These are phyloP conservation scores for Lipomyces orientalis DNA, from an alignment of 805 yeast genomes.

Conservation along the genomic window DNA sequence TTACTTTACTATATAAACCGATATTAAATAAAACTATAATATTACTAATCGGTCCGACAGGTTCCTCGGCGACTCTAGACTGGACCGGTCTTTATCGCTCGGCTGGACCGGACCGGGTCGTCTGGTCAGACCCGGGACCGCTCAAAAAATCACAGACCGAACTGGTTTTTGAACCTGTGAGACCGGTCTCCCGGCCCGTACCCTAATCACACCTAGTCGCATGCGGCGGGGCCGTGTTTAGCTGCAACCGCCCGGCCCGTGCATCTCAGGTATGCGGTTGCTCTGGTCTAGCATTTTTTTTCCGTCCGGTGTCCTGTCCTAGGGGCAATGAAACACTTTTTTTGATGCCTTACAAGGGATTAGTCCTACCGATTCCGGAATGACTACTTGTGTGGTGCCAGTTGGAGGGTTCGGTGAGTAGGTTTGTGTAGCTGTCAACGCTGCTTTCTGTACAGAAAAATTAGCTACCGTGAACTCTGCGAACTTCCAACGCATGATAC, in stretches of 20 bases:
- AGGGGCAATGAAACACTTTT: slow-evolving; percentile 4
- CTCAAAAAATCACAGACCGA: neutral
- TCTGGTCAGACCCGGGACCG: neutral
- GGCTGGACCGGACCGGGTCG: no score
- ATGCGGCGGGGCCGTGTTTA: neutral
- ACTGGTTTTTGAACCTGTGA: neutral
- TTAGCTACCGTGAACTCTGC: no score
- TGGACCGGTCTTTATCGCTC: no score
- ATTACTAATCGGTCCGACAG: no score
- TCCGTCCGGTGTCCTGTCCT: slow-evolving; percentile 1
- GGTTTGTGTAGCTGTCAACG: no score
- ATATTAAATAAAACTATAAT: neutral
- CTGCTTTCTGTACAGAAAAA: no score
- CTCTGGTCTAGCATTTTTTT: neutral
- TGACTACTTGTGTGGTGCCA: no score
- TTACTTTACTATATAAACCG: neutral
- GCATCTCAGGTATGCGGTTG: slow-evolving; percentile 6
- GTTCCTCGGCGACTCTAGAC: no score
- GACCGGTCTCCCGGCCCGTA: neutral
- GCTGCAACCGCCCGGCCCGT: slow-evolving; percentile 7
- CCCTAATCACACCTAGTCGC: neutral
- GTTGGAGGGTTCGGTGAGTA: no score
- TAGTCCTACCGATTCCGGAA: no score
- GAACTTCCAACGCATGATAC: no score
- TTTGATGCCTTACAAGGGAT: neutral